These are phyloP conservation scores for Cryptococcus sp. DNA, from an alignment of 1,284 basidiomycete genomes.

Conservation along the genomic window DNA sequence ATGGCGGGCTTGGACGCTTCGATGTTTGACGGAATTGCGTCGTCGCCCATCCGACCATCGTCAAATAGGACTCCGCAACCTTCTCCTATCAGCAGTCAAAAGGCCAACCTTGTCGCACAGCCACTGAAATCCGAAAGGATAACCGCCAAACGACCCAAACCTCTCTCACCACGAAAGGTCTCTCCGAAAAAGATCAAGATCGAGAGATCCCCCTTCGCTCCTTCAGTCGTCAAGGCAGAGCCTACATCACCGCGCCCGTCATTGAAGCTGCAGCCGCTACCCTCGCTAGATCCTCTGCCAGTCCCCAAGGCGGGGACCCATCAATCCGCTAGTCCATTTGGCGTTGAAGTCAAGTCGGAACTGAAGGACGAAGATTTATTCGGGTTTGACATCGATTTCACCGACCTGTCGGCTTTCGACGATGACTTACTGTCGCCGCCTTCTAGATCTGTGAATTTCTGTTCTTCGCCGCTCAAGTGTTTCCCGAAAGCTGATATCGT, in stretches of 20 bases:
- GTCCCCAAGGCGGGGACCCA: too few species aligned
- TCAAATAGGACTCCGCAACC: slow-evolving; percentile 8
- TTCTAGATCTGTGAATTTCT: slow-evolving; percentile 15
- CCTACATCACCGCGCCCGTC: neutral
- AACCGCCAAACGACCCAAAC: slow-evolving; percentile 2
- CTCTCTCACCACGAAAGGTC: slow-evolving; percentile 14
- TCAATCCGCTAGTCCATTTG: too few species aligned
- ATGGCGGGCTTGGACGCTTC: slow-evolving; percentile 50
- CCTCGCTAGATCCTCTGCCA: too few species aligned
- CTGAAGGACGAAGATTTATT: slow-evolving; percentile 34
- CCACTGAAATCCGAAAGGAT: slow-evolving; percentile 9
- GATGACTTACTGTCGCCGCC: slow-evolving; percentile 25
- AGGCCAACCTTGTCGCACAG: neutral
- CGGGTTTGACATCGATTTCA: slow-evolving; percentile 42
- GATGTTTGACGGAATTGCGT: slow-evolving; percentile 31
- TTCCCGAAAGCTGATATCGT: slow-evolving; percentile 1
- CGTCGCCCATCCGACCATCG: slow-evolving; percentile 24
- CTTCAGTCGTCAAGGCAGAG: slow-evolving; percentile 4
- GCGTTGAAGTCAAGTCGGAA: slow-evolving; percentile 3
- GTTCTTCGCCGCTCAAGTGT: neutral
- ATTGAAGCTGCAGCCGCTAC: neutral
- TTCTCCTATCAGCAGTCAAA: slow-evolving; percentile 10
- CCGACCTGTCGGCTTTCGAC: slow-evolving; percentile 37
- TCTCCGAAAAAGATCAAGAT: slow-evolving; percentile 4
- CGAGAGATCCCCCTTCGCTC: slow-evolving; percentile 4